Base-by-base conservation (phyloP, 371 early-diverging fungal genomes). In the Saksenaea oblongispora region DNA sequence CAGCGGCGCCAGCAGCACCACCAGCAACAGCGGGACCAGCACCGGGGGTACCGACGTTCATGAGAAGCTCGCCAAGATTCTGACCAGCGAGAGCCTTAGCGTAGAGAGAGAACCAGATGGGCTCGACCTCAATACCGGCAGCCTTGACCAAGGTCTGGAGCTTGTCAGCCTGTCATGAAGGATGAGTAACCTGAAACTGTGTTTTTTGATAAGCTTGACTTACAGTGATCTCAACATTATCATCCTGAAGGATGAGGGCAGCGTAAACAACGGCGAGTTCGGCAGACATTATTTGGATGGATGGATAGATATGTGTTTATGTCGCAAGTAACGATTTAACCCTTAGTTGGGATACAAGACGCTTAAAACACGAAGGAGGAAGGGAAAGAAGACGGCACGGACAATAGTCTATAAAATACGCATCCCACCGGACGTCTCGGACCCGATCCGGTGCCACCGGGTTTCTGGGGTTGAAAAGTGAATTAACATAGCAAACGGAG, bases 71-170 rank as follows among this genome's bases (percentile, higher is more conserved):
- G 75, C 79, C 84, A 70, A 97, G 78, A 82, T 95, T 89, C 88
- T 93, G 91, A 71, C 96, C 96, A 65, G 85, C 94, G 68, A 97
- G 90, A 65, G 97, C 97, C 93, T 97, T 97, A 84, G 98, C 95
- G 84, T 96, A 97, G 75, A 97, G 85, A 78, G 82, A 82, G 76
- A 93, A 89, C 95, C 95, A 97, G 88, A 97, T 93, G 67, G 93
- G 82, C 83, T 97, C 97, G 74, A 97, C 90, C 60, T 90, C 89
- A 67, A 96, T 79, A 79, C 93, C 92, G 70, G 97, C 95, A 71
- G 95, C 95, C 75, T 87, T 87, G 84, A 91, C 89, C 78, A 97
- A 84, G 67, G 93, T 80, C 80, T 80, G 83, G 69, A 97, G 88
- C 90, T 95, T 95, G 84, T 96, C 97, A 74, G 95, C 92, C 96